Percentiles rank a stretch among this genome's conserved stretches.
phyloP scores from a whole-genome alignment of 2,329 filamentous ascomycete species.

The Apiospora sp. region DNA sequence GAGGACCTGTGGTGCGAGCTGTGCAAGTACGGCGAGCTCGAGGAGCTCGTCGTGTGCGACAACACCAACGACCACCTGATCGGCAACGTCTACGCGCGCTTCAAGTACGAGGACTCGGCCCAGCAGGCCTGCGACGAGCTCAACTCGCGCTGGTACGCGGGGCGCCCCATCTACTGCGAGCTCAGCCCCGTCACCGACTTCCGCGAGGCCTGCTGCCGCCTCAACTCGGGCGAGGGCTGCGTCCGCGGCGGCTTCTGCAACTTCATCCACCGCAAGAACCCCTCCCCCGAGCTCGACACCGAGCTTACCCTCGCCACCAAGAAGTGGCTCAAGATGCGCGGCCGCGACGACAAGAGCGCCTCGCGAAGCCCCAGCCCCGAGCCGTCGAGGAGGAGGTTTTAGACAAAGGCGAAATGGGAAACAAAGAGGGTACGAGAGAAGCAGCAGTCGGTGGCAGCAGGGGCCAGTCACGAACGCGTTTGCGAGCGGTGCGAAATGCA shows the following conservation, averaged over 20 bases:
- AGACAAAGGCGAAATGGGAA: constrained; percentile 32
- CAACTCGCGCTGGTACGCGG: constrained; percentile 96
- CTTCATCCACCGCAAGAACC: constrained; percentile 98
- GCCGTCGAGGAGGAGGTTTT: constrained; percentile 77
- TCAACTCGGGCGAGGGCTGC: constrained; percentile 95
- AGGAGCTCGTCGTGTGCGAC: constrained; percentile 98
- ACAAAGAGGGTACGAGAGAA: neutral
- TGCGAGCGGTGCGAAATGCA: neutral
- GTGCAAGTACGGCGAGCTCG: constrained; percentile 97
- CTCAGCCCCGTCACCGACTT: constrained; percentile 97
- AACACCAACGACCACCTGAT: constrained; percentile 99
- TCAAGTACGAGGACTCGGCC: constrained; percentile 98
- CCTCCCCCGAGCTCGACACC: constrained; percentile 83
- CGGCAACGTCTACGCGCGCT: constrained; percentile 98
- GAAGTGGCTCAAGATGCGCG: constrained; percentile 92
- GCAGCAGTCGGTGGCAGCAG: neutral
- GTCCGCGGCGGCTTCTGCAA: constrained; percentile 98
- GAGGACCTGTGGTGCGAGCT: constrained; percentile 99
- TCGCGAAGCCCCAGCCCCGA: constrained; percentile 87
- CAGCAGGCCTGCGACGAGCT: constrained; percentile 93
- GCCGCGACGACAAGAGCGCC: constrained; percentile 83
- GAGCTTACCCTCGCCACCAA: constrained; percentile 90
- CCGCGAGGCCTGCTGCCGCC: constrained; percentile 92
- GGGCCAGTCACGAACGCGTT: neutral
- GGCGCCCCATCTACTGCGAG: constrained; percentile 97